A percentile compares a stretch with the other conserved stretches of the same genome.
Evolutionary conservation across 139 green algal genomes (phyloP).

Genomic region (Closterium sp.): DNA sequence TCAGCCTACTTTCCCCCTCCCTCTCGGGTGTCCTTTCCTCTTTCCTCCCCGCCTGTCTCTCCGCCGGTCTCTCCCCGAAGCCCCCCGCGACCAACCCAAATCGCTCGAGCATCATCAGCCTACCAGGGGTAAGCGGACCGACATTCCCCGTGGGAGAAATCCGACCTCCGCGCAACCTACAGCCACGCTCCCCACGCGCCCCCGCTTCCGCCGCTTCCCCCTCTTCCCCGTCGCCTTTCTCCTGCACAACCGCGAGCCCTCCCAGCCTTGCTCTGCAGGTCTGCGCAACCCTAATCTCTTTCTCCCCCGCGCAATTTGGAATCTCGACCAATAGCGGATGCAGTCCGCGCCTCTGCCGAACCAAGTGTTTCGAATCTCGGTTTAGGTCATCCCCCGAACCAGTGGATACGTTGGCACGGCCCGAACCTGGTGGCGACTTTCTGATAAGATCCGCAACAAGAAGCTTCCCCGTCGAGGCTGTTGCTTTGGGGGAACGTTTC

Average conservation of each 20-base stretch:
- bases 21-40: background rate
- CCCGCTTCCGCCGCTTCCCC: background rate
- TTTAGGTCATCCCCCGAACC: too few relatives aligned
- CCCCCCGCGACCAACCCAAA: background rate
- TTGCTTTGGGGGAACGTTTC: background rate
- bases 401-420: too few relatives aligned
- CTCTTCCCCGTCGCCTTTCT: background rate
- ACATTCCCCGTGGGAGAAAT: background rate
- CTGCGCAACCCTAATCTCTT: background rate
- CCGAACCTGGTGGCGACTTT: too few relatives aligned
- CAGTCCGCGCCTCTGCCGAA: background rate
- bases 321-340: background rate
- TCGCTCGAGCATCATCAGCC: background rate
- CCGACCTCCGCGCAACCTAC: background rate
- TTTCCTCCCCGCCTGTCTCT: background rate
- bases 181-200: background rate
- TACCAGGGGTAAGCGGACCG: background rate
- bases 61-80: background rate
- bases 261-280: background rate
- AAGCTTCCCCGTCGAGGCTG: background rate
- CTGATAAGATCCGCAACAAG: too few relatives aligned
- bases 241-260: background rate
- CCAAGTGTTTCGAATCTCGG: background rate
- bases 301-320: background rate
- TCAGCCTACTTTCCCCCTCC: background rate